Percentiles rank a stretch among this genome's conserved stretches.
Evolutionary conservation across 2,329 filamentous ascomycete species (phyloP).

Genomic region (Penicillium italicum): DNA sequence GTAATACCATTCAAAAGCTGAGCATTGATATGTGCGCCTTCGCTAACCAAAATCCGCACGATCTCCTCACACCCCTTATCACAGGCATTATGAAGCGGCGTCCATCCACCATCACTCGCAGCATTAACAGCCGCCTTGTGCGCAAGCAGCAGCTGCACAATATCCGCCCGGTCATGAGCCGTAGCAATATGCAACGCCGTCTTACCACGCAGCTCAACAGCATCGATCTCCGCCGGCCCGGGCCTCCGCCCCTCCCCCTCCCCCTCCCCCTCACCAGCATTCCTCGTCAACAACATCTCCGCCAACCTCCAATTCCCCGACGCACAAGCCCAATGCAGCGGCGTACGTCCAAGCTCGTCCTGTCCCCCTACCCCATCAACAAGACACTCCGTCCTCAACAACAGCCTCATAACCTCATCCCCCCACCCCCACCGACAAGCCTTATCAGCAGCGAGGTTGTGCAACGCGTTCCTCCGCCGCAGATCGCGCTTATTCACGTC

Average conservation of each 20-base stretch:
- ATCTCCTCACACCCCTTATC: constrained; percentile 48
- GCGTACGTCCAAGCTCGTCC: constrained; percentile 50
- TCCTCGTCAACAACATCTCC: constrained; percentile 44
- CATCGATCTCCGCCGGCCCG: constrained; percentile 39
- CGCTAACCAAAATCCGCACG: constrained; percentile 43
- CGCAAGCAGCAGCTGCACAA: constrained; percentile 42
- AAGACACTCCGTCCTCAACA: constrained; percentile 40
- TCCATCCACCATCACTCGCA: constrained; percentile 51
- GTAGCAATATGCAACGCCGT: constrained; percentile 52
- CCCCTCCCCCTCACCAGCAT: constrained; percentile 7
- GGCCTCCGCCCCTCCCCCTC: constrained; percentile 3
- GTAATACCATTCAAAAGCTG: constrained; percentile 40
- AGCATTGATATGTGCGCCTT: constrained; percentile 37
- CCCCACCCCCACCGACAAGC: constrained; percentile 45
- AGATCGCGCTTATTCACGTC: constrained; percentile 36
- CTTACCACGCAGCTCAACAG: constrained; percentile 41
- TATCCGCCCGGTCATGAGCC: constrained; percentile 40
- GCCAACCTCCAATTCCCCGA: constrained; percentile 53
- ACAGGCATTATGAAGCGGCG: constrained; percentile 53
- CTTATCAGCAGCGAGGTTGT: constrained; percentile 46
- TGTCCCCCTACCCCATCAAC: constrained; percentile 41
- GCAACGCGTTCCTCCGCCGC: constrained; percentile 34
- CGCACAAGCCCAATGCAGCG: constrained; percentile 57
- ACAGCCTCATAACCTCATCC: constrained; percentile 42
- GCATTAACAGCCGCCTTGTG: constrained; percentile 48